Evolutionary conservation across 2,329 filamentous ascomycete species (phyloP), one percentile per base, ranked within the genome.

Genomic region (Colletotrichum costaricense): DNA sequence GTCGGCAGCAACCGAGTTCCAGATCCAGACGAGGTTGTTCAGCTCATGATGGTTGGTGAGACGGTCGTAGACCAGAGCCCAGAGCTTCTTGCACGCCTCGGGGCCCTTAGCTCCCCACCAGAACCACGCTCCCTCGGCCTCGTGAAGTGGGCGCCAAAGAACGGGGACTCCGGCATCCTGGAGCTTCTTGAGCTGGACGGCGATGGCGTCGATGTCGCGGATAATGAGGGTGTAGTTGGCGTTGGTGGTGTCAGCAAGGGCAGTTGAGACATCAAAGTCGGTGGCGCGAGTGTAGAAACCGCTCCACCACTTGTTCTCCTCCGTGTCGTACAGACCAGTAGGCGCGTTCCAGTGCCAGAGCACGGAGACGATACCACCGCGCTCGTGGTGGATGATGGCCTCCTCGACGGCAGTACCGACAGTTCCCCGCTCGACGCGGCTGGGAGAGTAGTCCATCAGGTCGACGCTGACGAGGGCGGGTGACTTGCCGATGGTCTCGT

Each of bases 71-170:
- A 88, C 49, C 4, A 88, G 76, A 1, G 76, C 75, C 67, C 80
- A 88, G 5, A 88, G 79, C 76, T 85, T 79, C 79, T 86, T 87
- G 74, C 78, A 80, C 5, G 85, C 79, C 76, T 84, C 86, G 3
- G 86, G 79, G 0, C 86, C 85, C 74, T 85, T 81, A 1, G 86
- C 86, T 7, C 86, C 86, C 86, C 86, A 88, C 86, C 86, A 88
- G 80, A 88, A 88, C 86, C 86, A 88, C 0, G 67, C 80, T 2
- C 86, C 86, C 72, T 88, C 86, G 8, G 86, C 86, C 76, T 88
- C 86, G 77, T 88, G 86, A 33, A 88, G 78, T 5, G 86, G 86
- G 1, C 86, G 79, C 76, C 81, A 88, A 12, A 88, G 81, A 6
- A 88, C 81, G 1, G 86, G 84, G 1, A 87, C 81, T n/a, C 81